phyloP scores from a whole-genome alignment of 2,329 filamentous ascomycete genomes.

The Pseudogymnoascus sp. region DNA sequence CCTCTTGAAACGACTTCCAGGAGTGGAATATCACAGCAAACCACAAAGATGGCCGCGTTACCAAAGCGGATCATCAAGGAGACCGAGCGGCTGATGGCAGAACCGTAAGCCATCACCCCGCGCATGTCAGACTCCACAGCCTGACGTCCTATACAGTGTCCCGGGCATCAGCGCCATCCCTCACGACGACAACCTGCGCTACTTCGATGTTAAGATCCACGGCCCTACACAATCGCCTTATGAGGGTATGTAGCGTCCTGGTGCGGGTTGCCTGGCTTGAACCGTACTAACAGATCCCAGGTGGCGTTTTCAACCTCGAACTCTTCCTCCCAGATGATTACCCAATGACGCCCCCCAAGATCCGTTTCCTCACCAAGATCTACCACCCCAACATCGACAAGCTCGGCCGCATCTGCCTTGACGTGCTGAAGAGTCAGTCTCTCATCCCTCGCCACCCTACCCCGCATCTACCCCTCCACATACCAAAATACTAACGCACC shows the following conservation, averaged over 20 bases:
- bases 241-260: slow-evolving; percentile 56
- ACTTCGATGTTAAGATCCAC: slow-evolving; percentile 96
- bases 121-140: slow-evolving; percentile 12
- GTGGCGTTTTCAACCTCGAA: slow-evolving; percentile 89
- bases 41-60: slow-evolving; percentile 45
- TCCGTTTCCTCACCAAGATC: slow-evolving; percentile 96
- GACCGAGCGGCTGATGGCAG: slow-evolving; percentile 91
- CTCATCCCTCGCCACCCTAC: background rate
- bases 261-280: slow-evolving; percentile 10
- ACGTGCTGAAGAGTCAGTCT: slow-evolving; percentile 84
- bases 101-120: slow-evolving; percentile 59
- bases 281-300: slow-evolving; percentile 15
- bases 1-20: background rate
- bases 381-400: slow-evolving; percentile 99
- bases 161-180: slow-evolving; percentile 93
- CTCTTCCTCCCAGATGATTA: slow-evolving; percentile 98
- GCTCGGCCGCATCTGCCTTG: slow-evolving; percentile 90
- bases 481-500: background rate
- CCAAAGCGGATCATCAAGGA: slow-evolving; percentile 98
- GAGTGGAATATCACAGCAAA: background rate
- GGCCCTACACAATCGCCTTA: slow-evolving; percentile 89
- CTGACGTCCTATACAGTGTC: slow-evolving; percentile 49
- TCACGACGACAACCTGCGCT: slow-evolving; percentile 93
- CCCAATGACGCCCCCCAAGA: slow-evolving; percentile 97
- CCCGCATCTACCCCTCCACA: slow-evolving; percentile 1